Conservation (phyloP, 2,329 filamentous ascomycete genomes). For the Helotiales sp. region DNA sequence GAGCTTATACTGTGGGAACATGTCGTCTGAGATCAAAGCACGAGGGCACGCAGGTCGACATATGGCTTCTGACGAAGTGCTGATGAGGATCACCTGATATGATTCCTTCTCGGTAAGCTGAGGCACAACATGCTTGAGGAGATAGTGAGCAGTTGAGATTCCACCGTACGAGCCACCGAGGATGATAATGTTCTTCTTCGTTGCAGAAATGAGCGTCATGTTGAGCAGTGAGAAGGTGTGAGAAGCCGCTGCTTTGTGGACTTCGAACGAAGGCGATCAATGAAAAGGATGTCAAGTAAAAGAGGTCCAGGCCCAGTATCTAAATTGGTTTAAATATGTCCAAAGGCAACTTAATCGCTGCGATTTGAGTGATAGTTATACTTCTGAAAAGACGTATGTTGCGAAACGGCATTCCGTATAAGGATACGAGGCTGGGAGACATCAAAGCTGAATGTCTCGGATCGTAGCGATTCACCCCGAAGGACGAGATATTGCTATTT, state of each 20-base stretch:
- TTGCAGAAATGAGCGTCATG: neutral
- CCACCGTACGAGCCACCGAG: slow-evolving; percentile 55
- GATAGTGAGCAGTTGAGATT: slow-evolving; percentile 51
- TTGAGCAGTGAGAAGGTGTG: too few relatives aligned
- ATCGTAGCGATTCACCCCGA: neutral
- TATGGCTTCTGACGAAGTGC: slow-evolving; percentile 41
- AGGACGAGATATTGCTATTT: neutral
- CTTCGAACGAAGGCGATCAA: too few relatives aligned
- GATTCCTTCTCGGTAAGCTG: slow-evolving; percentile 33
- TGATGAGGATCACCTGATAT: slow-evolving; percentile 46
- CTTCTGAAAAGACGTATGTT: neutral
- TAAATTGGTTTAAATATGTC: too few relatives aligned
- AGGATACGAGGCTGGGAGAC: neutral
- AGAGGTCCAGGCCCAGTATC: too few relatives aligned
- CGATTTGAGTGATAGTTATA: neutral
- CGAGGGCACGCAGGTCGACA: slow-evolving; percentile 47
- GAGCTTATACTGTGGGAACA: slow-evolving; percentile 46
- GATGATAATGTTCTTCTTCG: slow-evolving; percentile 43
- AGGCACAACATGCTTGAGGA: slow-evolving; percentile 52
- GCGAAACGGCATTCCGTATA: slow-evolving; percentile 8
- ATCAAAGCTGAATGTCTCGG: neutral
- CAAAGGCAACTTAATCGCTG: neutral
- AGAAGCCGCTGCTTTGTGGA: too few relatives aligned
- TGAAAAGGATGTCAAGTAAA: too few relatives aligned
- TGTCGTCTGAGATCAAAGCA: slow-evolving; percentile 45